phyloP scores from a whole-genome alignment of 1,284 basidiomycete genomes.

The Irpex sp. region DNA sequence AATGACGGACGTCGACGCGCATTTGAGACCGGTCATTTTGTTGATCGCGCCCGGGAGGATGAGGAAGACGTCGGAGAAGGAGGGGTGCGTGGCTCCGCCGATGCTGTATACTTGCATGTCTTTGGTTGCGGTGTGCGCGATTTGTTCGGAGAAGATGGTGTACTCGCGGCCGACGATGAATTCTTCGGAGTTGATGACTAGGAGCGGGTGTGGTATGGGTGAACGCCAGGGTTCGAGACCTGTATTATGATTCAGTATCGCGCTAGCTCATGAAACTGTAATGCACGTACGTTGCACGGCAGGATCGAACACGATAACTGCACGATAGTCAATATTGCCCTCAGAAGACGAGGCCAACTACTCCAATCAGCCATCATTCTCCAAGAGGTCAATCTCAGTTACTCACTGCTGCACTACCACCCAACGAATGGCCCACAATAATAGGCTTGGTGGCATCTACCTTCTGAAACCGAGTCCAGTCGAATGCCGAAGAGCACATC shows the following conservation, averaged over 20 bases:
- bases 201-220: constrained; percentile 30
- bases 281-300: constrained; percentile 19
- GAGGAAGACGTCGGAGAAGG: constrained; percentile 62
- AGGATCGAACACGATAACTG: constrained; percentile 27
- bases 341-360: constrained; percentile 25
- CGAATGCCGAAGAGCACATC: constrained; percentile 10
- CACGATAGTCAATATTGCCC: constrained; percentile 20
- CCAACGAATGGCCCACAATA: constrained; percentile 33
- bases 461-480: constrained; percentile 20
- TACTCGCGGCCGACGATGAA: constrained; percentile 31
- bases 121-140: constrained; percentile 18
- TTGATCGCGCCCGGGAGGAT: constrained; percentile 54
- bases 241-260: constrained; percentile 3
- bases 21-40: constrained; percentile 23
- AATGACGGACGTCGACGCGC: constrained; percentile 8
- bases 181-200: constrained; percentile 37
- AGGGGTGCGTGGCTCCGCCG: constrained; percentile 60
- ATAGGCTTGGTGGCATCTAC: constrained; percentile 22
- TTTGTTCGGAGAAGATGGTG: constrained; percentile 19
- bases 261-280: background rate
- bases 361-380: background rate
- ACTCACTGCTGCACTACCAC: constrained; percentile 31
- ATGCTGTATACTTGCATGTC: constrained; percentile 22
- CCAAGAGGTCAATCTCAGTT: background rate
- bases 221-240: constrained; percentile 31